phyloP scores from a whole-genome alignment of 2,329 filamentous ascomycete genomes.

The Penicillium sp. region DNA sequence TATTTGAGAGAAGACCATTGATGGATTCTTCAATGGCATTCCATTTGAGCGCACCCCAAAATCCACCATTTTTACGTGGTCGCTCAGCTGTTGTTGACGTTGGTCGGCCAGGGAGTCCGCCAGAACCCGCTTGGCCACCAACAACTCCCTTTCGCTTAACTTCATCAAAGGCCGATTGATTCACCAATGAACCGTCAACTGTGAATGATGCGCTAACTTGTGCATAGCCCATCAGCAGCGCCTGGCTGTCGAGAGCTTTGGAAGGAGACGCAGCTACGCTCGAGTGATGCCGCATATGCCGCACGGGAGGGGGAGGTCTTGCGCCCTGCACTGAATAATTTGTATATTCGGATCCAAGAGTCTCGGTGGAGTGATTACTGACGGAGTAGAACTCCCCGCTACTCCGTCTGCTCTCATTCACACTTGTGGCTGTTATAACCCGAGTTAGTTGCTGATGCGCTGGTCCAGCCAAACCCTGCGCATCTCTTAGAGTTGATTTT shows the following conservation, averaged over 20 bases:
- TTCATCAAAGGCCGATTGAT: conserved; percentile 86
- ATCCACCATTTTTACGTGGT: conserved; percentile 66
- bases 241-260: conserved; percentile 52
- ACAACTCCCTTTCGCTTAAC: conserved; percentile 93
- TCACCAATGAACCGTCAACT: conserved; percentile 85
- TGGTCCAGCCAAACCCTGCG: conserved; percentile 27
- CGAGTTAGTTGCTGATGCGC: conserved; percentile 52
- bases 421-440: conserved; percentile 74
- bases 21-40: conserved; percentile 83
- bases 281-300: conserved; percentile 48
- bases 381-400: conserved; percentile 93
- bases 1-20: conserved; percentile 79
- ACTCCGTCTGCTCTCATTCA: conserved; percentile 76
- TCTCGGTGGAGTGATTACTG: conserved; percentile 94
- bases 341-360: conserved; percentile 82
- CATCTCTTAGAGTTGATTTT: conserved; percentile 26
- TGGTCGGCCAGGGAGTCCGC: conserved; percentile 66
- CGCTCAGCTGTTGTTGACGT: conserved; percentile 29
- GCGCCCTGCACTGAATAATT: conserved; percentile 52
- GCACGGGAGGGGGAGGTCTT: conserved; percentile 44
- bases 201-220: conserved; percentile 91
- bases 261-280: conserved; percentile 33
- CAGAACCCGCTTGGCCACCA: conserved; percentile 76
- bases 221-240: conserved; percentile 96
- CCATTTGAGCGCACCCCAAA: conserved; percentile 85